Evolutionary conservation across 768 basidiomycete species (phyloP).

Genomic region (Mycena maculata): DNA sequence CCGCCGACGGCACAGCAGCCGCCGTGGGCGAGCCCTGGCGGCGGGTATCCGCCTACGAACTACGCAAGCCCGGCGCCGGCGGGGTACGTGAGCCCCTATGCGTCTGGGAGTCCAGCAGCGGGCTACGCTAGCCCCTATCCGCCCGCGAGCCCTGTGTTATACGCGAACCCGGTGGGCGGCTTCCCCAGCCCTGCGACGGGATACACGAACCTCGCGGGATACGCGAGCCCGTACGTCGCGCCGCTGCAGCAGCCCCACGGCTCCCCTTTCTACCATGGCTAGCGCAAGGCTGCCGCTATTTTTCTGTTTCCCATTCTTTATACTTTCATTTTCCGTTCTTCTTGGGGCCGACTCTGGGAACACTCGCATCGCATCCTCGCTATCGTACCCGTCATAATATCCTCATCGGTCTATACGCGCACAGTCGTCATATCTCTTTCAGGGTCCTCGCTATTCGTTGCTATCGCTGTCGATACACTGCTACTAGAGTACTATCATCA

Average conservation of each 20-base stretch:
- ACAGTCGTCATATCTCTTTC: too few species aligned
- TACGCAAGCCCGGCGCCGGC: not conserved
- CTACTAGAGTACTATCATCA: too few species aligned
- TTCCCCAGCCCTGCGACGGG: too few species aligned
- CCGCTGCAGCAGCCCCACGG: constrained; percentile 5
- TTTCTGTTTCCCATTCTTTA: not conserved
- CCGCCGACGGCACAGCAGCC: not conserved
- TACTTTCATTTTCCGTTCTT: not conserved
- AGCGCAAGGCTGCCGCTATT: constrained; percentile 10
- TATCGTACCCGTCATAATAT: constrained; percentile 2
- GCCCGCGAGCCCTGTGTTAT: too few species aligned
- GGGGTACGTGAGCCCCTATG: not conserved
- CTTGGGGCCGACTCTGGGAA: not conserved
- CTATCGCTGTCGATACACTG: too few species aligned
- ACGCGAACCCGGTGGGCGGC: too few species aligned
- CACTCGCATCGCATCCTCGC: not conserved
- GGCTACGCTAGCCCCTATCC: constrained; percentile 27
- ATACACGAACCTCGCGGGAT: too few species aligned
- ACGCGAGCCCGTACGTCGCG: constrained; percentile 21
- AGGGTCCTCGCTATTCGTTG: too few species aligned
- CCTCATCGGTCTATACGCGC: not conserved
- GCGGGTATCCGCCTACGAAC: not conserved
- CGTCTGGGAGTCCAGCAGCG: not conserved
- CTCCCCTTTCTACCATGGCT: constrained; percentile 11
- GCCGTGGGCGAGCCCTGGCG: constrained; percentile 7